A percentile compares a stretch with the other conserved stretches of the same genome.
Conservation (phyloP, 2,329 filamentous ascomycete species). For the Cryphonectria nitschkei region DNA sequence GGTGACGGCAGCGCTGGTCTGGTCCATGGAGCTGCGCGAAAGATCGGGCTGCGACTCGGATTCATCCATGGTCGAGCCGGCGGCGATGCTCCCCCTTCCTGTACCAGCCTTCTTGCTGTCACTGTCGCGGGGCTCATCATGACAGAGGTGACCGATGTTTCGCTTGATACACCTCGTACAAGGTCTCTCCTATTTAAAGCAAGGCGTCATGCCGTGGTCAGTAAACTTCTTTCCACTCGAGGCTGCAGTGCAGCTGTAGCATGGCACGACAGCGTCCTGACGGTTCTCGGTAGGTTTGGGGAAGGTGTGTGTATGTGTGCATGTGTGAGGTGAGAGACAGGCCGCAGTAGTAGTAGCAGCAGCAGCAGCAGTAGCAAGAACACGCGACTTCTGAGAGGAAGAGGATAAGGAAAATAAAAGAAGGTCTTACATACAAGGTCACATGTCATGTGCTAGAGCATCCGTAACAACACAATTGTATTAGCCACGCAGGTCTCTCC, state of each 20-base stretch:
- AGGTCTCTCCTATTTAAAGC: constrained; percentile 74
- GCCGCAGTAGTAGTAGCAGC: constrained; percentile 23
- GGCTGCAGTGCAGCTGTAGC: constrained; percentile 31
- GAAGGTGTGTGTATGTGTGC: constrained; percentile 24
- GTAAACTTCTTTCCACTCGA: constrained; percentile 41
- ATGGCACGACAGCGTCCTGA: constrained; percentile 32
- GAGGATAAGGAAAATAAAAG: constrained; percentile 26
- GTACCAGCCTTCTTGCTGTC: constrained; percentile 69
- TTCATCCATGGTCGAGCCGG: constrained; percentile 62
- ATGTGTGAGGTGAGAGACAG: constrained; percentile 29
- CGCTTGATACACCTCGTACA: constrained; percentile 98
- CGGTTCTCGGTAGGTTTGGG: constrained; percentile 30
- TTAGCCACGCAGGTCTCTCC: constrained; percentile 46
- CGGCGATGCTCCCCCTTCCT: constrained; percentile 61
- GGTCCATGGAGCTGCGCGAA: constrained; percentile 60
- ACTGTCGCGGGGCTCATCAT: constrained; percentile 92
- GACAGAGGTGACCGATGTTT: constrained; percentile 97
- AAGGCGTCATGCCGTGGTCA: constrained; percentile 36
- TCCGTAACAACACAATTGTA: constrained; percentile 43
- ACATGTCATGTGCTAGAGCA: constrained; percentile 83
- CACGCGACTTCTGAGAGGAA: constrained; percentile 31
- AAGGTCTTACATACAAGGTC: constrained; percentile 72
- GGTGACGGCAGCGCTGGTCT: constrained; percentile 33
- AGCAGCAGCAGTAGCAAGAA: constrained; percentile 1
- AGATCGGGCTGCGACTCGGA: constrained; percentile 56